Conservation (phyloP, 2,329 filamentous ascomycete genomes). For the Penicillium brevicompactum region DNA sequence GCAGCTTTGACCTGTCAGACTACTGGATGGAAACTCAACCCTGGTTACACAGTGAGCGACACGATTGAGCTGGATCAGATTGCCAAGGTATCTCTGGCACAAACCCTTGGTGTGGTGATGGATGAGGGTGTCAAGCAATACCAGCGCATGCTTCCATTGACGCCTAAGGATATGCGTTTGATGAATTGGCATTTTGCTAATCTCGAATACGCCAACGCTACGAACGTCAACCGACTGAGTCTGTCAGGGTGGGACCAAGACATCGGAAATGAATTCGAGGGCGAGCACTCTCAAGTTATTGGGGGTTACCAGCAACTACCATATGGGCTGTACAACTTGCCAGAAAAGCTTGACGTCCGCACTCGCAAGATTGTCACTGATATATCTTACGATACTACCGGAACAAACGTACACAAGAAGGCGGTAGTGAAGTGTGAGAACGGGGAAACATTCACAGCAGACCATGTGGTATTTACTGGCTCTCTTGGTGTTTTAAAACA, state of each 20-base stretch:
- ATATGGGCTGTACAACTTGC: constrained; percentile 78
- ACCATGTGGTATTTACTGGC: constrained; percentile 86
- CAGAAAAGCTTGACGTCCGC: constrained; percentile 74
- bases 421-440: constrained; percentile 74
- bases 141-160: constrained; percentile 76
- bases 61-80: constrained; percentile 72
- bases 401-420: constrained; percentile 42
- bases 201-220: constrained; percentile 94
- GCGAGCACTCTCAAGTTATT: constrained; percentile 87
- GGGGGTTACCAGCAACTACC: constrained; percentile 94
- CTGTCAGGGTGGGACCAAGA: constrained; percentile 95
- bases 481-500: constrained; percentile 90
- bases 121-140: constrained; percentile 91
- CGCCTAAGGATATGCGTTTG: constrained; percentile 81
- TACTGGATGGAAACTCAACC: constrained; percentile 80
- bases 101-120: constrained; percentile 86
- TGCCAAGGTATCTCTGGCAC: constrained; percentile 61
- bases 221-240: constrained; percentile 82
- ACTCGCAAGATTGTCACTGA: constrained; percentile 72
- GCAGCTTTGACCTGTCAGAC: constrained; percentile 75
- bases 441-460: constrained; percentile 76
- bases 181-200: constrained; percentile 99
- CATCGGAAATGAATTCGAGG: constrained; percentile 96
- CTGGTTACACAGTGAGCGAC: constrained; percentile 62
- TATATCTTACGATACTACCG: constrained; percentile 64